phyloP scores from a whole-genome alignment of 2,329 filamentous ascomycete genomes.

The Rutstroemia sp. region DNA sequence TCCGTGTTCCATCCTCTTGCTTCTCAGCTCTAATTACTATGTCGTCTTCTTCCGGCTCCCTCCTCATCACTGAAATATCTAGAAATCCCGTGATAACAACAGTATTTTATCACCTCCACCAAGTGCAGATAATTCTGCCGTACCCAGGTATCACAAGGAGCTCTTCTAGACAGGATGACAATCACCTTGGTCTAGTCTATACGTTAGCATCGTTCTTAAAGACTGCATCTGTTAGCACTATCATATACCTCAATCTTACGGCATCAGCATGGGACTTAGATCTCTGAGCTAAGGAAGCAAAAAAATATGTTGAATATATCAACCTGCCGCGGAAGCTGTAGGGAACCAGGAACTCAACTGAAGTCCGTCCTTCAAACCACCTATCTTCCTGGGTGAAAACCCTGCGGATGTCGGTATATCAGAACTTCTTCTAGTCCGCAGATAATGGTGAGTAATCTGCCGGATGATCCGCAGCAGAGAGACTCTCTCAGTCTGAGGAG shows the following conservation, averaged over 20 bases:
- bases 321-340: constrained; percentile 40
- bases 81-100: constrained; percentile 73
- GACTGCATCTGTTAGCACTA: constrained; percentile 65
- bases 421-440: constrained; percentile 57
- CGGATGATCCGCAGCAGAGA: constrained; percentile 48
- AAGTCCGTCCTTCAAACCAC: constrained; percentile 55
- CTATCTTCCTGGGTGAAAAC: constrained; percentile 48
- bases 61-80: neutral
- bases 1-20: neutral
- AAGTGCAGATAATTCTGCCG: constrained; percentile 44
- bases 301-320: constrained; percentile 34
- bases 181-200: constrained; percentile 59
- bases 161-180: constrained; percentile 72
- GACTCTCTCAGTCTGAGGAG: constrained; percentile 49
- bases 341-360: constrained; percentile 87
- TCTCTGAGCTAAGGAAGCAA: constrained; percentile 56
- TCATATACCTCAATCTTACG: constrained; percentile 26
- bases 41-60: neutral
- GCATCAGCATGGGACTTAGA: constrained; percentile 51
- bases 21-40: too few species aligned
- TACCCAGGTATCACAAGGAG: constrained; percentile 68
- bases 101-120: constrained; percentile 62
- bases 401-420: constrained; percentile 43
- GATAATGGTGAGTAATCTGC: constrained; percentile 53
- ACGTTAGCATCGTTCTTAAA: constrained; percentile 68